Percentiles rank a stretch among this genome's conserved stretches.
Evolutionary conservation across 352 stramenopile species (phyloP).

Genomic region (Phytopythium boreale): DNA sequence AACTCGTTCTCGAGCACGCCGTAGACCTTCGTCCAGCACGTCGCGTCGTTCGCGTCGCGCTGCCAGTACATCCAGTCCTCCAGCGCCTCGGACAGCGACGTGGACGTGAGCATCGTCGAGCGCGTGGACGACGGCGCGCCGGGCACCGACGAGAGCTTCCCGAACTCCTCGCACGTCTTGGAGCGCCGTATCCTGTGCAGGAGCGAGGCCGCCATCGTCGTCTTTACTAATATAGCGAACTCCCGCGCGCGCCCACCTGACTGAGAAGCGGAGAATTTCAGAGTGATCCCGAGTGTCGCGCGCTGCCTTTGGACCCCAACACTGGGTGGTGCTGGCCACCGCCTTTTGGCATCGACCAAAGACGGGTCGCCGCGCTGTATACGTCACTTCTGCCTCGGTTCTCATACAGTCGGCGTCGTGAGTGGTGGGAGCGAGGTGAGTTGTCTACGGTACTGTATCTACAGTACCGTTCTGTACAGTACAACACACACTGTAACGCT

Average conservation of each 20-base stretch:
- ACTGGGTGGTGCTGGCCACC: background rate
- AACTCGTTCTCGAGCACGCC: conserved; percentile 79
- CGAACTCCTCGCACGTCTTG: conserved; percentile 22
- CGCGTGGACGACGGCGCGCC: conserved; percentile 35
- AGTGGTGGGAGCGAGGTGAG: background rate
- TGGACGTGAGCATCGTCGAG: conserved; percentile 44
- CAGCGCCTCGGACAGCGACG: conserved; percentile 31
- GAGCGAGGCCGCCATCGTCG: conserved; percentile 1
- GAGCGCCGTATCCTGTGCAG: conserved; percentile 22
- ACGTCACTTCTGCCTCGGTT: background rate
- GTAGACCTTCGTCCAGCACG: conserved; percentile 84
- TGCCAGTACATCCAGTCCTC: conserved; percentile 87
- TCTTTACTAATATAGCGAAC: no score
- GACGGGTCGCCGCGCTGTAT: background rate
- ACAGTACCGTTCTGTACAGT: no score
- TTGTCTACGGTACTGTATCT: background rate
- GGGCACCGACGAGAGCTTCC: conserved; percentile 30
- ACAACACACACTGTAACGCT: no score
- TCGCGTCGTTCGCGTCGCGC: conserved; percentile 54
- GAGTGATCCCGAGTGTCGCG: background rate
- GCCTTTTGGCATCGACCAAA: background rate
- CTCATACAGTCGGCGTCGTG: background rate
- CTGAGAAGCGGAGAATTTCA: conserved; percentile 4
- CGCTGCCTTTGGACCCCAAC: background rate
- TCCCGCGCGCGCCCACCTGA: no score